Percentiles rank a stretch among this genome's conserved stretches.
phyloP scores from a whole-genome alignment of 805 yeast genomes.

The Osmozyma mogii region DNA sequence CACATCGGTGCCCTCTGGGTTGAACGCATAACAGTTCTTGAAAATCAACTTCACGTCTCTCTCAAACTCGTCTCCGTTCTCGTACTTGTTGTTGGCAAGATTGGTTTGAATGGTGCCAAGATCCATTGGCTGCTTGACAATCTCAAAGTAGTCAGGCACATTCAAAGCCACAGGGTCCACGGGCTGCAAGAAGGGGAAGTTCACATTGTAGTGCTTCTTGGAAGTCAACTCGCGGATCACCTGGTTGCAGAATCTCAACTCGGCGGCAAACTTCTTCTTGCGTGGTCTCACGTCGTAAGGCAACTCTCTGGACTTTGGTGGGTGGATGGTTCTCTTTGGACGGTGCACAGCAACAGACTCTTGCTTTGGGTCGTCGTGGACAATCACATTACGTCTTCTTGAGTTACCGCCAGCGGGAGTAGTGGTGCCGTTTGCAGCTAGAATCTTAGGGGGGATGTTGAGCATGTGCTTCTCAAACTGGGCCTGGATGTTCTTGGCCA shows the following conservation, averaged over 20 bases:
- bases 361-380: slow-evolving; percentile 37
- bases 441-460: slow-evolving; percentile 69
- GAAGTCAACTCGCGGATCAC: slow-evolving; percentile 73
- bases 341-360: slow-evolving; percentile 74
- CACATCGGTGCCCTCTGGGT: slow-evolving; percentile 96
- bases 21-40: slow-evolving; percentile 82
- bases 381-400: slow-evolving; percentile 16
- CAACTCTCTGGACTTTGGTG: slow-evolving; percentile 90
- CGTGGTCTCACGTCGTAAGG: slow-evolving; percentile 88
- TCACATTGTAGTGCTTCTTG: slow-evolving; percentile 76
- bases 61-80: slow-evolving; percentile 82
- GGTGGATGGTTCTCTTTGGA: slow-evolving; percentile 93
- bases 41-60: slow-evolving; percentile 76
- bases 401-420: slow-evolving; percentile 11
- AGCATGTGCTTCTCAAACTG: slow-evolving; percentile 89
- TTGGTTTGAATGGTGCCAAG: slow-evolving; percentile 76
- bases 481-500: slow-evolving; percentile 87
- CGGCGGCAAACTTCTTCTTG: slow-evolving; percentile 85
- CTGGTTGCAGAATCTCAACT: slow-evolving; percentile 76
- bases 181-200: slow-evolving; percentile 87
- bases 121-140: slow-evolving; percentile 93
- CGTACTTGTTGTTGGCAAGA: slow-evolving; percentile 79
- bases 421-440: slow-evolving; percentile 13
- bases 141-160: slow-evolving; percentile 82
- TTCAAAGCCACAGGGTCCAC: slow-evolving; percentile 93